Evolutionary conservation across 2,329 filamentous ascomycete genomes (phyloP).

Genomic region (Epicoccum sorghinum): DNA sequence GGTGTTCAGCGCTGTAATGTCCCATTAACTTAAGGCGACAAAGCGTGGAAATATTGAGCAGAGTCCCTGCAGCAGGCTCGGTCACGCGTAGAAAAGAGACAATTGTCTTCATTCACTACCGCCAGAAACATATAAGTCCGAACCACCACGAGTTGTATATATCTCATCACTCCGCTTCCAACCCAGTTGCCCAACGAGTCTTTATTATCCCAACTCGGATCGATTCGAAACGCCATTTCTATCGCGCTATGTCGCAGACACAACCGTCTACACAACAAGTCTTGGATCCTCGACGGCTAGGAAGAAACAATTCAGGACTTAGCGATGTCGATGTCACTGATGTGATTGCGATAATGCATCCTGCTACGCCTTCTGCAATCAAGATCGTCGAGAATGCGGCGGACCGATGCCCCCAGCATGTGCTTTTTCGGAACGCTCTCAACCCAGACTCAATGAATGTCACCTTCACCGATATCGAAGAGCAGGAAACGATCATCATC

Average conservation of each 20-base stretch:
- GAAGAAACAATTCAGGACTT: conserved; percentile 81
- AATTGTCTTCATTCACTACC: neutral
- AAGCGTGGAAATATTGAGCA: conserved; percentile 7
- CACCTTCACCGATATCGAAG: conserved; percentile 45
- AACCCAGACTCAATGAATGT: conserved; percentile 40
- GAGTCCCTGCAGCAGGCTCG: neutral
- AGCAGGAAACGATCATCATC: conserved; percentile 56
- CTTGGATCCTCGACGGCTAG: conserved; percentile 79
- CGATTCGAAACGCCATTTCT: neutral
- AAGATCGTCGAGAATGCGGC: conserved; percentile 69
- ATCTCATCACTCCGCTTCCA: no score
- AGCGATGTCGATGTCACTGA: conserved; percentile 83
- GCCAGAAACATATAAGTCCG: no score
- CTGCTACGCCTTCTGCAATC: conserved; percentile 74
- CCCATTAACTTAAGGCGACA: conserved; percentile 28
- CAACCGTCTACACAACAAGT: conserved; percentile 77
- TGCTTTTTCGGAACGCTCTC: conserved; percentile 58
- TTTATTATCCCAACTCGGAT: no score
- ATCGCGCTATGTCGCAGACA: conserved; percentile 45
- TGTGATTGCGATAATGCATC: conserved; percentile 87
- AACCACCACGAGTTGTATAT: no score
- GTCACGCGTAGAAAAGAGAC: neutral
- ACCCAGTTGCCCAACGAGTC: no score
- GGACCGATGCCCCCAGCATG: conserved; percentile 61
- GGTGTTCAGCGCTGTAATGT: conserved; percentile 13